These are phyloP conservation scores for Lichtheimia ornata DNA, from an alignment of 371 early-diverging fungal species.

Conservation along the genomic window DNA sequence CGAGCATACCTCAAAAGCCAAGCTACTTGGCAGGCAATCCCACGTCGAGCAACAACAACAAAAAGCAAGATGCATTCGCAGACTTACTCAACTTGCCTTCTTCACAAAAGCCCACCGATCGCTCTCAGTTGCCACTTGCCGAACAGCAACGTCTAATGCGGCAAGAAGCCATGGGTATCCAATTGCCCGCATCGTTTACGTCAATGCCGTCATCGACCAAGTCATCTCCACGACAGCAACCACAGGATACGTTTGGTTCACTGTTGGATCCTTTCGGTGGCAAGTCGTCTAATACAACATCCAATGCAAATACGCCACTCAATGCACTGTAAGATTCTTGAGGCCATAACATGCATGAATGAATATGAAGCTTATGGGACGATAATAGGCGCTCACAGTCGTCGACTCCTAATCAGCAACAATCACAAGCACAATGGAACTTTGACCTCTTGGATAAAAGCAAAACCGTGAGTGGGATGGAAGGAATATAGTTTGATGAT, in stretches of 20 bases:
- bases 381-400: too few species aligned
- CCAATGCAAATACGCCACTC: constrained; percentile 29
- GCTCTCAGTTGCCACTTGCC: constrained; percentile 22
- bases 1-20: constrained; percentile 19
- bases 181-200: constrained; percentile 23
- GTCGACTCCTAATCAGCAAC: constrained; percentile 4
- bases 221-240: too few species aligned
- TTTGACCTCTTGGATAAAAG: constrained; percentile 50
- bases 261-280: constrained; percentile 38
- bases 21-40: constrained; percentile 18
- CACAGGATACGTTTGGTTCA: too few species aligned
- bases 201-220: too few species aligned
- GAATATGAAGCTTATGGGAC: too few species aligned
- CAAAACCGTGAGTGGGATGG: constrained; percentile 6
- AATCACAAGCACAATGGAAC: constrained; percentile 46
- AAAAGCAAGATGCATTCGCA: constrained; percentile 40
- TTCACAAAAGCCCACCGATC: constrained; percentile 3
- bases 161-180: background rate
- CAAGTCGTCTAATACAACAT: constrained; percentile 11
- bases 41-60: constrained; percentile 8
- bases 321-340: constrained; percentile 48
- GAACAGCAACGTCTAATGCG: constrained; percentile 21
- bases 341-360: too few species aligned
- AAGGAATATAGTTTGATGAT: background rate
- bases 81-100: constrained; percentile 27